A percentile compares a stretch with the other conserved stretches of the same genome.
Conservation (phyloP, 371 early-diverging fungal species). For the Mortierella sp. region DNA sequence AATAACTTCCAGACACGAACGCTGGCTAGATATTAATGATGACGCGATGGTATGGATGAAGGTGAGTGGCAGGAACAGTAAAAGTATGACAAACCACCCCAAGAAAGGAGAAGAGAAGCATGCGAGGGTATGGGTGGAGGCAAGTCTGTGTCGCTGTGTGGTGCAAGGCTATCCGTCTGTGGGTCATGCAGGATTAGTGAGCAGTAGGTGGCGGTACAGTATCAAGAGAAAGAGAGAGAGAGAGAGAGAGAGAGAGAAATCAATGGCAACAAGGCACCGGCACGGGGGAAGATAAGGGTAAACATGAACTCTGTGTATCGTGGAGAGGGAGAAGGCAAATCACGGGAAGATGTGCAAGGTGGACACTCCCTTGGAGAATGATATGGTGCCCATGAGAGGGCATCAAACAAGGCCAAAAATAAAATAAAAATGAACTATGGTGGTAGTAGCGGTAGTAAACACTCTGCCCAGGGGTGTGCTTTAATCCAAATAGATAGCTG, state of each 20-base stretch:
- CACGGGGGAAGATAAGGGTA: background rate
- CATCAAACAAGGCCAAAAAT: too few relatives aligned
- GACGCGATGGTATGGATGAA: background rate
- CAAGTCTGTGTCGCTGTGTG: background rate
- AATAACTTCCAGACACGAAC: conserved; percentile 7
- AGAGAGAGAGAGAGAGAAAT: background rate
- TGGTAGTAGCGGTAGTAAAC: too few relatives aligned
- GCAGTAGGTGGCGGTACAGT: background rate
- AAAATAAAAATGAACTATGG: too few relatives aligned
- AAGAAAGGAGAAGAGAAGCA: too few relatives aligned
- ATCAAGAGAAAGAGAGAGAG: background rate
- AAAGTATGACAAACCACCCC: background rate
- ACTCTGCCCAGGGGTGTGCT: too few relatives aligned
- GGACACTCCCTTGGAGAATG: background rate
- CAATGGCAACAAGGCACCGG: background rate
- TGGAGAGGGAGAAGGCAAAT: background rate
- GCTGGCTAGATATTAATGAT: background rate
- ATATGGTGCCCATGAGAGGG: too few relatives aligned
- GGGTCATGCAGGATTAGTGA: background rate
- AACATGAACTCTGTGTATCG: background rate
- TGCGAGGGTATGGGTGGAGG: too few relatives aligned
- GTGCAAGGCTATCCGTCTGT: background rate
- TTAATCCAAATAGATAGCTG: background rate
- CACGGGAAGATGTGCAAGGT: background rate
- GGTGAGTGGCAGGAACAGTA: background rate